Base-by-base conservation (phyloP, 148 eudicot species). In the Chenopodium suecicum region DNA sequence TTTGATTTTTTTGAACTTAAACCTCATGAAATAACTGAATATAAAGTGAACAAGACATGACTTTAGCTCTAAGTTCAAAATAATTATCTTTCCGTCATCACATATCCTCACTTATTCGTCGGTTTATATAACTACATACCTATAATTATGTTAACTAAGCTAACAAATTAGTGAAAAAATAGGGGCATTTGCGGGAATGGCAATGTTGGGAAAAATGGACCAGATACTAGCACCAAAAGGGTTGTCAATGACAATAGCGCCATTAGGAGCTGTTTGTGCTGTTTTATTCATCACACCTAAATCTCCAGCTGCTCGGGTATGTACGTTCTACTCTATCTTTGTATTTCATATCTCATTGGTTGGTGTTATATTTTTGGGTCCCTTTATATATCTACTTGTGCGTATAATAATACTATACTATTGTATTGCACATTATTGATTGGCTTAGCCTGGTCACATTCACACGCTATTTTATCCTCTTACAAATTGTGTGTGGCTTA, bases 171-270 rank as follows among this genome's bases (percentile, higher is more conserved):
- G 60, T 76, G 67, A 34, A 22, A 74, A 74, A 41, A 1, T 54
- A 94, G 99, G 99, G 73, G 97, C 94, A 73, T 95, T 95, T 89
- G 94, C 83, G 72, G 94, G 94, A 25, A 95, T 95, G 99, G 99
- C 99, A 8, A 56, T 88, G 76, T 78, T 93, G 83, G 99, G 94
- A 48, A 95, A 89, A 86, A 85, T 93, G 79, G 99, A 95, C 77
- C 92, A 95, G 70, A 54, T 92, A 20, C 83, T 95, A 81, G 89
- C 89, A 65, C 79, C 87, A 6, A 93, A 86, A 84, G 98, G 99
- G 46, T 25, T 90, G 72, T 86, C 97, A 0, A 90, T 95, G 88
- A 93, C 99, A 17, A 88, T 95, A 72, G 98, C 99, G 8, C 95
- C 99, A 2, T 74, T 93, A n/a, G 99, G 99, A 22, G 97, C 99